Base-by-base conservation (phyloP, 768 basidiomycete genomes). In the Astraeus odoratus region DNA sequence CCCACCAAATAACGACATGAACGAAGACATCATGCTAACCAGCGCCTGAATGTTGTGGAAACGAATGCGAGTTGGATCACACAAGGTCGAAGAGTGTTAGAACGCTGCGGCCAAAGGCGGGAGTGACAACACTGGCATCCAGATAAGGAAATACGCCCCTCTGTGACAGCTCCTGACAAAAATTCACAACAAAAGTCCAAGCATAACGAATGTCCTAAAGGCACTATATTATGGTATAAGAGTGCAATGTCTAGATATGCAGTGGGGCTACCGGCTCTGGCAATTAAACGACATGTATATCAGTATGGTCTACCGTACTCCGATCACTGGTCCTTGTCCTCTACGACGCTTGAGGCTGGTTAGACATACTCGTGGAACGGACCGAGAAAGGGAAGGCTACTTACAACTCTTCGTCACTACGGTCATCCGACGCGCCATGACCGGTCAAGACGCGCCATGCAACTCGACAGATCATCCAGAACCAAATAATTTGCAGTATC, bases 1-100 rank as follows among this genome's bases (percentile, higher is more conserved):
- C 40, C 85, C 83, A 10, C 83, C 85, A 64, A 99, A 92, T 72
- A 86, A 95, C 63, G 81, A 85, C 83, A 96, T 88, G 45, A 87
- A 69, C 27, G 80, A 71, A 13, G 81, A 72, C 82, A 86, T 83
- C 80, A 82, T 85, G 44, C 33, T 46, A n/a, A 29, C 29, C 16
- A 2, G 41, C 6, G 39, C 34, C 39, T 49, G 19, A 6, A 48
- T 49, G 39, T 27, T 31, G 27, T 33, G 31, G 30, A 41, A 38
- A 2, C 26, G 39, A 41, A 22, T 34, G 42, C 23, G 39, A 25
- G 8, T 23, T 33, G 33, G 41, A 30, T 27, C 29, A 37, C 49
- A 26, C 49, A 30, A 42, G 42, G 50, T 34, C 18, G 19, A 31
- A 49, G 40, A 31, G 27, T 48, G 43, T 43, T 18, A 15, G 9